These are phyloP conservation scores for Colletotrichum theobromicola DNA, from an alignment of 2,329 filamentous ascomycete species.

Conservation along the genomic window DNA sequence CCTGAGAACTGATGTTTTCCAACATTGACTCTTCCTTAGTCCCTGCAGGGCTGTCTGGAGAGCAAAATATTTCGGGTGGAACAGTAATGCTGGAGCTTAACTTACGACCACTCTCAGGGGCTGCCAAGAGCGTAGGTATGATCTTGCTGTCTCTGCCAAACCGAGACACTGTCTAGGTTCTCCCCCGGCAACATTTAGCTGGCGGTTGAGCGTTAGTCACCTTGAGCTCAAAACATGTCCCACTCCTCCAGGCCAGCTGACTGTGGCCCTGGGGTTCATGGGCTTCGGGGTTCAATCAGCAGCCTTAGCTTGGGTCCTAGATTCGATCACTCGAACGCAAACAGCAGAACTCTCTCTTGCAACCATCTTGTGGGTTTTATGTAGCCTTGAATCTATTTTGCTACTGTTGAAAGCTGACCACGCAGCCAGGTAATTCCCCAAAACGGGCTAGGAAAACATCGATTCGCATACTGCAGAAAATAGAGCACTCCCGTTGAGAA, in stretches of 20 bases:
- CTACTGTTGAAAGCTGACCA: not conserved
- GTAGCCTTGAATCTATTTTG: not conserved
- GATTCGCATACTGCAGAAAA: not conserved
- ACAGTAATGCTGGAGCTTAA: not conserved
- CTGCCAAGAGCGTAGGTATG: not conserved
- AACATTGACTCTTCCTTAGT: not conserved
- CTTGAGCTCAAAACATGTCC: too few relatives aligned
- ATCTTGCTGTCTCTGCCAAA: not conserved
- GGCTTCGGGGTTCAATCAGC: not conserved
- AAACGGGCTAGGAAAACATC: not conserved
- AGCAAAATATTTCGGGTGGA: not conserved
- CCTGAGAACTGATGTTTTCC: not conserved
- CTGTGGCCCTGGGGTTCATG: too few relatives aligned
- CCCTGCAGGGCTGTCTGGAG: not conserved
- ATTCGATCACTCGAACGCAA: not conserved
- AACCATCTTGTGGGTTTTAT: fast-evolving
- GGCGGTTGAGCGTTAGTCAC: too few relatives aligned
- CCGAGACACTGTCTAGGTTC: too few relatives aligned
- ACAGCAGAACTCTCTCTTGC: not conserved
- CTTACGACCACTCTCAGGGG: not conserved
- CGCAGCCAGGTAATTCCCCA: not conserved
- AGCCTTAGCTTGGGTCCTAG: not conserved
- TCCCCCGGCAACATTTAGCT: too few relatives aligned
- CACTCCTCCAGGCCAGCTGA: too few relatives aligned
- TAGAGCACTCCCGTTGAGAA: not conserved